These are phyloP conservation scores for Clarireedia paspali DNA, from an alignment of 2,329 filamentous ascomycete species.

Conservation along the genomic window DNA sequence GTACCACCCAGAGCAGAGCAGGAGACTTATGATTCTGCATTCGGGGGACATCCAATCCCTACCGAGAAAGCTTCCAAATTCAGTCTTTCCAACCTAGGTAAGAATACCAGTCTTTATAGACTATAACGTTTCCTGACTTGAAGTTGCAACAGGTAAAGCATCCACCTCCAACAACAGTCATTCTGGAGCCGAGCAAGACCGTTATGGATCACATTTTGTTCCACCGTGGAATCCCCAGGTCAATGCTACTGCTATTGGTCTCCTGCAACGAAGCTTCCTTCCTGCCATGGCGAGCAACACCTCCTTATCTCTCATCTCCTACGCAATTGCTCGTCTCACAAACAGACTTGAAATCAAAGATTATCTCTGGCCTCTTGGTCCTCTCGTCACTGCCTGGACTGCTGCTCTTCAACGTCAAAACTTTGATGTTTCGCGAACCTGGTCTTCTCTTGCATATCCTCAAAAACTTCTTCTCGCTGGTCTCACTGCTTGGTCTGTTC, in stretches of 20 bases:
- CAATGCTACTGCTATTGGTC: slow-evolving; percentile 6
- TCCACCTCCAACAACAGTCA: background rate
- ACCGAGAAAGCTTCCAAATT: background rate
- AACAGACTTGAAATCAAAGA: slow-evolving; percentile 12
- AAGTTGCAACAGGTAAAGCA: background rate
- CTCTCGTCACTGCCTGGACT: slow-evolving; percentile 11
- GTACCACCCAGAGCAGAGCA: slow-evolving; percentile 1
- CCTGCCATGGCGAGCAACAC: slow-evolving; percentile 11
- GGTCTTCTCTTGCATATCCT: slow-evolving; percentile 6
- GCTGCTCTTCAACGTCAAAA: slow-evolving; percentile 9
- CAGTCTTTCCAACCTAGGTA: background rate
- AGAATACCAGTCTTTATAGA: background rate
- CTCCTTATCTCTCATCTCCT: slow-evolving; percentile 8
- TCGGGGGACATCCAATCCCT: background rate
- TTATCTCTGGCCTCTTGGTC: slow-evolving; percentile 10
- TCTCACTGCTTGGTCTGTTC: slow-evolving; percentile 10
- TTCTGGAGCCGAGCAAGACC: background rate
- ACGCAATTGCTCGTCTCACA: slow-evolving; percentile 8
- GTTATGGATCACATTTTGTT: background rate
- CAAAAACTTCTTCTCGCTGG: slow-evolving; percentile 11
- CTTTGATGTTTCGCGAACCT: slow-evolving; percentile 6
- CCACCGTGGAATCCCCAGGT: slow-evolving; percentile 8
- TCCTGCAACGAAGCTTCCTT: slow-evolving; percentile 10
- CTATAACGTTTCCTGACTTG: background rate
- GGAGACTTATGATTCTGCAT: slow-evolving; percentile 4